Evolutionary conservation across 2,329 filamentous ascomycete species (phyloP).

Genomic region (Coniochaeta hoffmannii): DNA sequence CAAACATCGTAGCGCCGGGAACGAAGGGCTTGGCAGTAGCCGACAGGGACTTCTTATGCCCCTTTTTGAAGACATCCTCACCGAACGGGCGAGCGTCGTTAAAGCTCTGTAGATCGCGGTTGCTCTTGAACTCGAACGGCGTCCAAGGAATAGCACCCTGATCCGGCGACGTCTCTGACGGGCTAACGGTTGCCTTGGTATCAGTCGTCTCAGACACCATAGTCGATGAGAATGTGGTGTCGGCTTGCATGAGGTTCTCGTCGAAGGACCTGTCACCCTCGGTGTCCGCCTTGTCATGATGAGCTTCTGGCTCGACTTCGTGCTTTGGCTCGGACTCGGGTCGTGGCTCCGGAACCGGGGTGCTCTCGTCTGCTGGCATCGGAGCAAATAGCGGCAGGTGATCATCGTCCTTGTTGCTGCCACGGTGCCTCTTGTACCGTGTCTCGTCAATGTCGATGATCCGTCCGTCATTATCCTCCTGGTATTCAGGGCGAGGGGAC

Average conservation of each 20-base stretch:
- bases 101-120: conserved; percentile 40
- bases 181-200: conserved; percentile 44
- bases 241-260: conserved; percentile 35
- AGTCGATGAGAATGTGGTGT: conserved; percentile 48
- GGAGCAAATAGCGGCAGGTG: conserved; percentile 66
- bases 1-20: conserved; percentile 29
- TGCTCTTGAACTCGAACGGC: conserved; percentile 53
- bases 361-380: conserved; percentile 31
- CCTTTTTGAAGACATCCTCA: conserved; percentile 33
- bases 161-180: conserved; percentile 44
- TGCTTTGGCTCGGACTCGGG: conserved; percentile 8
- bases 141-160: conserved; percentile 45
- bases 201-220: conserved; percentile 43
- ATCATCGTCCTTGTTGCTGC: conserved; percentile 58
- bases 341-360: conserved; percentile 20
- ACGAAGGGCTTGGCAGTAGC: conserved; percentile 65
- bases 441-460: conserved; percentile 59
- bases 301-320: conserved; percentile 12
- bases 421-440: conserved; percentile 68
- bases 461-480: conserved; percentile 53
- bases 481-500: conserved; percentile 9
- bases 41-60: conserved; percentile 55
- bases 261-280: conserved; percentile 20
- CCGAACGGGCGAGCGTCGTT: conserved; percentile 43
- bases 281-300: conserved; percentile 20